Base-by-base conservation (phyloP, 306 rosid species). In the Lathyrus tuberosus region DNA sequence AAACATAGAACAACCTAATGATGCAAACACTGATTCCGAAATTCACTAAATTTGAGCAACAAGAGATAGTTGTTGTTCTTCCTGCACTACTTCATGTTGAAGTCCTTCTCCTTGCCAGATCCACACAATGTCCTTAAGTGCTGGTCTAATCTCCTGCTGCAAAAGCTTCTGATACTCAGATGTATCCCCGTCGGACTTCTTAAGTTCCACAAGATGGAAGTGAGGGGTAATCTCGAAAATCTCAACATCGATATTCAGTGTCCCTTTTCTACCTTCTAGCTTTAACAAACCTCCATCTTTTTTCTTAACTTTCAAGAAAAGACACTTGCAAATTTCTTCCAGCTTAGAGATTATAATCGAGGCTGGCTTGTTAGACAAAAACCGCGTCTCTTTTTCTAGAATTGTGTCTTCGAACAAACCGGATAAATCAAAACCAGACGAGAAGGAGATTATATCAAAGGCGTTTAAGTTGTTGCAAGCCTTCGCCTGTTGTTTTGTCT, bases 101-200 rank as follows among this genome's bases (percentile, higher is more conserved):
- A 73, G 75, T 69, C 76, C 85, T 75, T 95, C 95, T 76, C 93
- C 96, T 82, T 89, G 90, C 97, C 99, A 91, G 20, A 75, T 83
- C 97, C 97, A 95, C 54, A 95, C 76, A 64, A 95, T 85, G 85
- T 91, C 99, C 78, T 84, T 82, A 51, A 95, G 93, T 12, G 90
- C 95, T 3, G 97, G 96, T 77, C 93, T 79, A n/a, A 95, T 70
- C 15, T 95, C 90, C 35, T 83, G 77, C 64, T 85, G 80, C 87
- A 95, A 64, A 56, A 85, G 76, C 77, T 82, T 83, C 58, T 76
- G 88, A 79, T 80, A 95, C 82, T 95, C 99, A 78, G 86, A 1
- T 0, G 99, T 87, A 69, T 95, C 99, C 4, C 97, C 97, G 31
- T 66, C 77, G 3, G 85, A 62, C 74, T 95, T 91, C 71, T 81